Conservation (phyloP, 495 filamentous ascomycete species). For the Aspergillus coremiiformis region DNA sequence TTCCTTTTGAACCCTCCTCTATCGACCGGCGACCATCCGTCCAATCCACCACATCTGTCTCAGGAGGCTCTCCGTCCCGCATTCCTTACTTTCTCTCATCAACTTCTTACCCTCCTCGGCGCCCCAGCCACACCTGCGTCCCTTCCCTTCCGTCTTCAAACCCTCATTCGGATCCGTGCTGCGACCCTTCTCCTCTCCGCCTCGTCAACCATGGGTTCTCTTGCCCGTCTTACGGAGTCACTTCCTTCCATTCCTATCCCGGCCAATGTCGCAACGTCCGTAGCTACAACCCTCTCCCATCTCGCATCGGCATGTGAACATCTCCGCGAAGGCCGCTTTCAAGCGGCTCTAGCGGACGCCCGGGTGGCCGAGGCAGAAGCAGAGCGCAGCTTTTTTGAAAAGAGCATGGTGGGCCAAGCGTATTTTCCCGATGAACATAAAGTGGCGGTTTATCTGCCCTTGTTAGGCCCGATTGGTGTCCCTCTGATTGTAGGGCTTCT, state of each 20-base stretch:
- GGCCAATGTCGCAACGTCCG: slow-evolving; percentile 73
- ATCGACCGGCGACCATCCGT: slow-evolving; percentile 11
- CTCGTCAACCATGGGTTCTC: slow-evolving; percentile 86
- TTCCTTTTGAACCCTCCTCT: slow-evolving; percentile 62
- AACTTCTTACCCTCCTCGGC: slow-evolving; percentile 83
- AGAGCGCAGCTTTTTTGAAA: slow-evolving; percentile 95
- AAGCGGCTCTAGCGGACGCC: slow-evolving; percentile 66
- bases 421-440: slow-evolving; percentile 99
- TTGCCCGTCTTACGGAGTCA: slow-evolving; percentile 77
- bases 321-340: slow-evolving; percentile 57
- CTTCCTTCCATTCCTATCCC: slow-evolving; percentile 90
- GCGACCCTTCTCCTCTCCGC: slow-evolving; percentile 84
- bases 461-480: slow-evolving; percentile 87
- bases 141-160: slow-evolving; percentile 77
- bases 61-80: slow-evolving; percentile 64
- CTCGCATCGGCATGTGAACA: slow-evolving; percentile 68
- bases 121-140: slow-evolving; percentile 71
- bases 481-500: slow-evolving; percentile 74
- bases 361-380: slow-evolving; percentile 80
- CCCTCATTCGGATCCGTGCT: slow-evolving; percentile 73
- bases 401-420: slow-evolving; percentile 97
- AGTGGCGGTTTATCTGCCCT: slow-evolving; percentile 89
- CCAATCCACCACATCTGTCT: slow-evolving; percentile 39
- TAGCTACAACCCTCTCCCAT: slow-evolving; percentile 69
- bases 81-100: slow-evolving; percentile 83